phyloP scores from a whole-genome alignment of 768 basidiomycete genomes.

The Tulasnella sp. region DNA sequence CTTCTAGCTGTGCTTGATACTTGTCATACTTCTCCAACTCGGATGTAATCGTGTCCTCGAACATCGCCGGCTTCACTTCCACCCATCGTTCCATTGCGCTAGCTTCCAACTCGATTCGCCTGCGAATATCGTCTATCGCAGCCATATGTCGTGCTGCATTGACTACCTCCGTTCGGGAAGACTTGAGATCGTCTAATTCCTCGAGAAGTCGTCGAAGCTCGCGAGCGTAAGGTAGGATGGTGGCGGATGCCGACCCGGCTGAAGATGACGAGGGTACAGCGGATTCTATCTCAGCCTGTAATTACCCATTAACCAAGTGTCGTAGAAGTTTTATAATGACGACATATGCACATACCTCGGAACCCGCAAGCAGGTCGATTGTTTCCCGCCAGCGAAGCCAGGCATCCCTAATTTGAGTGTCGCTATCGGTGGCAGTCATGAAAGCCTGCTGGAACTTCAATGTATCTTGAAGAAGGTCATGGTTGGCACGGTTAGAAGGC shows the following conservation, averaged over 20 bases:
- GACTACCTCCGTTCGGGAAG: constrained; percentile 58
- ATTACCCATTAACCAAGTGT: background rate
- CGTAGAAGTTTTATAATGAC: background rate
- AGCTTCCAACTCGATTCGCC: constrained; percentile 63
- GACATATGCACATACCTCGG: constrained; percentile 42
- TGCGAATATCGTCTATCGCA: constrained; percentile 67
- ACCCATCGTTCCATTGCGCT: constrained; percentile 60
- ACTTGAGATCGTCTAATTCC: constrained; percentile 67
- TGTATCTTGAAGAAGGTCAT: constrained; percentile 65
- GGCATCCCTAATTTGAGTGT: constrained; percentile 70
- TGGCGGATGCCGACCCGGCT: constrained; percentile 47
- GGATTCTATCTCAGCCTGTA: constrained; percentile 29
- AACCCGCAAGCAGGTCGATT: constrained; percentile 67
- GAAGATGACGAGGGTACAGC: constrained; percentile 15
- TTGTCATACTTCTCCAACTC: constrained; percentile 79
- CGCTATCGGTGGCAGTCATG: constrained; percentile 66
- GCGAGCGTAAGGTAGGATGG: background rate
- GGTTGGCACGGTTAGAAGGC: constrained; percentile 77
- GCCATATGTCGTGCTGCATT: constrained; percentile 60
- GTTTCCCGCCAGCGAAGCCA: constrained; percentile 84
- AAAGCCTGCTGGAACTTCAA: constrained; percentile 70
- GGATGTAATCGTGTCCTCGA: constrained; percentile 75
- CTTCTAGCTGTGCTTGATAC: constrained; percentile 53
- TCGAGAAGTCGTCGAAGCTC: constrained; percentile 67
- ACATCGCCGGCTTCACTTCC: constrained; percentile 79